phyloP scores from a whole-genome alignment of 2,329 filamentous ascomycete genomes.

The Bipolaris bicolor region DNA sequence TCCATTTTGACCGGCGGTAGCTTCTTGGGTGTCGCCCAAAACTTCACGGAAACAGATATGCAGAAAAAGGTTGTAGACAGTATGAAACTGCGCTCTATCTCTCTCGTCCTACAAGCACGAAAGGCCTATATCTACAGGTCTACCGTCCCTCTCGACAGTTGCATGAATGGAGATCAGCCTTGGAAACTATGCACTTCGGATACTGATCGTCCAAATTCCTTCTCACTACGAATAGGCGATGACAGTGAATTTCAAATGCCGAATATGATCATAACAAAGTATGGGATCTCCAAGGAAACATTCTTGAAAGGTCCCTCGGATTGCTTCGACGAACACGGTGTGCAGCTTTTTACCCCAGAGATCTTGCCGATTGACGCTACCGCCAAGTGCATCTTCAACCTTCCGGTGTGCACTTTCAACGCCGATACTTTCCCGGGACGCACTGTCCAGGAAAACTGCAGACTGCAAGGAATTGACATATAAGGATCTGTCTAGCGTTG shows the following conservation, averaged over 20 bases:
- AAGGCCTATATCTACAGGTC: not conserved
- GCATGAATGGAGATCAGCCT: not conserved
- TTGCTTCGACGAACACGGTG: not conserved
- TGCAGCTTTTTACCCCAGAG: not conserved
- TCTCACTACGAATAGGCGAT: not conserved
- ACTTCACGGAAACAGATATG: not conserved
- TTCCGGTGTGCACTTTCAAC: not conserved
- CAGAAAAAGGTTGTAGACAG: not conserved
- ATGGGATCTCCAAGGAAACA: not conserved
- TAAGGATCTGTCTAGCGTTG: not conserved
- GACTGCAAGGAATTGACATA: not conserved
- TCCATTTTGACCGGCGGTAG: not conserved
- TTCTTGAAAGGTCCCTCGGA: not conserved
- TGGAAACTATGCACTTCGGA: not conserved
- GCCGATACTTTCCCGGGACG: not conserved
- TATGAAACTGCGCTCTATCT: not conserved
- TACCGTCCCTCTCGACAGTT: not conserved
- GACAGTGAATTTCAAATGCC: not conserved
- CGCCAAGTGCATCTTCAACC: not conserved
- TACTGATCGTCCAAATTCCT: not conserved
- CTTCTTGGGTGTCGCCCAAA: not conserved
- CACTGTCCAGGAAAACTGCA: not conserved
- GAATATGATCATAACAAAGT: not conserved
- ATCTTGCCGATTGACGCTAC: not conserved
- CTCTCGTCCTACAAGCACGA: not conserved